Evolutionary conservation across 768 basidiomycete genomes (phyloP).

Genomic region (Russula ochroleuca): DNA sequence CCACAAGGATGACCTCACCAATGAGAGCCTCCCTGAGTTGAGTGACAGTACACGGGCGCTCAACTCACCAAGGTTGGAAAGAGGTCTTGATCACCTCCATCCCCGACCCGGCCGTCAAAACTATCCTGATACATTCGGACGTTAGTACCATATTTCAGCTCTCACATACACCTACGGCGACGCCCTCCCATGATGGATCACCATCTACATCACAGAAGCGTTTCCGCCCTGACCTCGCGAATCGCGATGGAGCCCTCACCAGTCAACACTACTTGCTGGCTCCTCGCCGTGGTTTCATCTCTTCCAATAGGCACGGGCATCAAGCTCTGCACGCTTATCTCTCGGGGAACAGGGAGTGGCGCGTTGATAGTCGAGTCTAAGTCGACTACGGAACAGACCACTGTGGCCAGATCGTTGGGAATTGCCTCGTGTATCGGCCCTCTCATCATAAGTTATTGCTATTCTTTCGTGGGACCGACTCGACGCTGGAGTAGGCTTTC

Average conservation of each 20-base stretch:
- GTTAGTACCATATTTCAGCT: slow-evolving; percentile 22
- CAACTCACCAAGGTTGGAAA: no score
- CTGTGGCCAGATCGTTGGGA: slow-evolving; percentile 55
- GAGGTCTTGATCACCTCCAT: no score
- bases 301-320: slow-evolving; percentile 34
- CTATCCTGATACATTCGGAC: slow-evolving; percentile 28
- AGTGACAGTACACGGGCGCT: no score
- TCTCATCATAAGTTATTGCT: neutral
- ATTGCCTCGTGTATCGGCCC: slow-evolving; percentile 70
- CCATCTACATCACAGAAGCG: slow-evolving; percentile 29
- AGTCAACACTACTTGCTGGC: slow-evolving; percentile 35
- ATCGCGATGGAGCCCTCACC: slow-evolving; percentile 57
- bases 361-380: no score
- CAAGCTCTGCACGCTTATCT: slow-evolving; percentile 54
- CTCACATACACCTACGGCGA: slow-evolving; percentile 9
- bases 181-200: slow-evolving; percentile 9
- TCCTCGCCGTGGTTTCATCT: slow-evolving; percentile 38
- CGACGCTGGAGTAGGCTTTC: slow-evolving; percentile 47
- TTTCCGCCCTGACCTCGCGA: slow-evolving; percentile 66
- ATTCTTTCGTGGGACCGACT: slow-evolving; percentile 1
- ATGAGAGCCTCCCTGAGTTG: slow-evolving; percentile 29
- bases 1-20: no score
- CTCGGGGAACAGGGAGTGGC: slow-evolving; percentile 32
- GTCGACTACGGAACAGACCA: slow-evolving; percentile 85
- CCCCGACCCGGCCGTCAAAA: slow-evolving; percentile 23